Percentiles rank a stretch among this genome's conserved stretches.
phyloP scores from a whole-genome alignment of 1,284 basidiomycete species.

The Malassezia furfur region DNA sequence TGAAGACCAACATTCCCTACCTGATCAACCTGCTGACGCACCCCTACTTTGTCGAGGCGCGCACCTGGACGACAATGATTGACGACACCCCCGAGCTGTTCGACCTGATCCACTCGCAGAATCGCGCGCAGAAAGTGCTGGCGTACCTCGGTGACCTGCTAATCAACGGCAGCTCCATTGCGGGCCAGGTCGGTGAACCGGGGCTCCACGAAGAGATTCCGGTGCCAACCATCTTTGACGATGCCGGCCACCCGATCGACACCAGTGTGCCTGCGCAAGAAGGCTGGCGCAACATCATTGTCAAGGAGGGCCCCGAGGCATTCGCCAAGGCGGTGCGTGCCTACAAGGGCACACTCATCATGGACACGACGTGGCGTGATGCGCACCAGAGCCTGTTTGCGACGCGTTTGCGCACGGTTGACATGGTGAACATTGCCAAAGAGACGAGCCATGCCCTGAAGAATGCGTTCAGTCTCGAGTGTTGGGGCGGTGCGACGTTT shows the following conservation, averaged over 20 bases:
- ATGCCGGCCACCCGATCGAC: conserved; percentile 65
- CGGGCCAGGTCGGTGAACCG: conserved; percentile 83
- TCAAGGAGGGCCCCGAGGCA: conserved; percentile 92
- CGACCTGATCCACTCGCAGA: conserved; percentile 94
- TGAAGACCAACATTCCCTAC: conserved; percentile 97
- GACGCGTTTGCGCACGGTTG: conserved; percentile 87
- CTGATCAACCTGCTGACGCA: conserved; percentile 96
- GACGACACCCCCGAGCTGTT: conserved; percentile 98
- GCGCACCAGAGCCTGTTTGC: conserved; percentile 96
- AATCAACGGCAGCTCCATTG: conserved; percentile 96
- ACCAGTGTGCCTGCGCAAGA: conserved; percentile 69
- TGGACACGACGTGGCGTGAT: conserved; percentile 90
- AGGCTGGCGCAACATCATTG: conserved; percentile 98
- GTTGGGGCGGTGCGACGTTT: conserved; percentile 99
- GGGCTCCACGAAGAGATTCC: conserved; percentile 83
- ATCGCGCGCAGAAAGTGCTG: conserved; percentile 93
- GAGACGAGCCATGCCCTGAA: conserved; percentile 79
- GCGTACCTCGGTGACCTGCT: conserved; percentile 94
- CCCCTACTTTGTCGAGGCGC: conserved; percentile 86
- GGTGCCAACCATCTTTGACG: conserved; percentile 71
- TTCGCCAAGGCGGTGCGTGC: conserved; percentile 96
- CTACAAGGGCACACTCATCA: conserved; percentile 71
- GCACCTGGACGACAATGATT: conserved; percentile 81
- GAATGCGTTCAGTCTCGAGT: conserved; percentile 93
- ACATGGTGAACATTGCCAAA: conserved; percentile 98